These are phyloP conservation scores for Pseudopithomyces chartarum DNA, from an alignment of 2,329 filamentous ascomycete genomes.

Conservation along the genomic window DNA sequence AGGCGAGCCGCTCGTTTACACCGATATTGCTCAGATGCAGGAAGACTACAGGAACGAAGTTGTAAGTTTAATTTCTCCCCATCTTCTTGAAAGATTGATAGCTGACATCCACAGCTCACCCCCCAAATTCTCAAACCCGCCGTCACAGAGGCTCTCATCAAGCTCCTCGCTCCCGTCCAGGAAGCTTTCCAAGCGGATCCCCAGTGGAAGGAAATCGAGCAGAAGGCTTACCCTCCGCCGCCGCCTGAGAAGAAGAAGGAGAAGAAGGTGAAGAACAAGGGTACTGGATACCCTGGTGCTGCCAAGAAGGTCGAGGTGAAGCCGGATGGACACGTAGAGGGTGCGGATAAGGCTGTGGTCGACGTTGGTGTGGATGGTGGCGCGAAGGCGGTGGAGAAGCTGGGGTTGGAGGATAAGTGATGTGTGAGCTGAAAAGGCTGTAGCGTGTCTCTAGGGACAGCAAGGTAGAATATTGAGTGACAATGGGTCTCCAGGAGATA, in stretches of 20 bases:
- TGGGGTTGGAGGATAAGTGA: slow-evolving; percentile 39
- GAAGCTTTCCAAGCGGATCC: slow-evolving; percentile 69
- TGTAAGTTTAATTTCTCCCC: slow-evolving; percentile 53
- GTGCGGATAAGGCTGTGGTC: slow-evolving; percentile 47
- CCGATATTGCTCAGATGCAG: slow-evolving; percentile 73
- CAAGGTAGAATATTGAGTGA: too few species aligned
- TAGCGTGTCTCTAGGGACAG: too few species aligned
- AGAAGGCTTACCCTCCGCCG: slow-evolving; percentile 80
- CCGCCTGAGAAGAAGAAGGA: slow-evolving; percentile 68
- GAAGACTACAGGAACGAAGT: slow-evolving; percentile 81
- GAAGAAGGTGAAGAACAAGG: slow-evolving; percentile 75
- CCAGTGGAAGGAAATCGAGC: slow-evolving; percentile 80
- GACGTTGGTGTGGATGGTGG: slow-evolving; percentile 48
- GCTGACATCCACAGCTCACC: slow-evolving; percentile 61
- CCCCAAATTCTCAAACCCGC: slow-evolving; percentile 90
- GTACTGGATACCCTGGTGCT: slow-evolving; percentile 62
- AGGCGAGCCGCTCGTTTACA: slow-evolving; percentile 81
- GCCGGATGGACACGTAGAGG: slow-evolving; percentile 53
- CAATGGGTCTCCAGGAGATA: too few species aligned
- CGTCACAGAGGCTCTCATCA: slow-evolving; percentile 72
- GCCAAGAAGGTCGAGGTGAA: slow-evolving; percentile 47
- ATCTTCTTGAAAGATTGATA: not conserved
- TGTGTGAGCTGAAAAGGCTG: too few species aligned
- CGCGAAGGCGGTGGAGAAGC: slow-evolving; percentile 37
- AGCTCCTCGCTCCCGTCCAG: slow-evolving; percentile 78